Base-by-base conservation (phyloP, 768 basidiomycete genomes). In the Auricularia cornea region DNA sequence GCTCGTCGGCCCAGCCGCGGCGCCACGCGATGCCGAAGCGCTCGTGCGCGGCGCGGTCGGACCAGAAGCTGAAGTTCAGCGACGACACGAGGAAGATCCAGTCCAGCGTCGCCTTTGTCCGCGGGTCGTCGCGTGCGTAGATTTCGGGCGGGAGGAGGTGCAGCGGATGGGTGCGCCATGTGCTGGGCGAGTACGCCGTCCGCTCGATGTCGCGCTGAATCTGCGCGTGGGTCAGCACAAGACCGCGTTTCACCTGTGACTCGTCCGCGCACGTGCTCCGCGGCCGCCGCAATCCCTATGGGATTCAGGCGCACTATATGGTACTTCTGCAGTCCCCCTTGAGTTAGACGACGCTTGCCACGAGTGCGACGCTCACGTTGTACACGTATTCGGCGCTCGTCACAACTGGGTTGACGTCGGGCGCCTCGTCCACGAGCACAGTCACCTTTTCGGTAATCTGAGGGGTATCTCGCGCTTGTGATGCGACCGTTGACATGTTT, bases 41-140 rank as follows among this genome's bases (percentile, higher is more conserved):
- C 40, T 65, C 51, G 20, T 59, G 23, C 35, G 82, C 84, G 3
- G 77, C 67, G 4, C 67, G 73, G 0, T 84, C 85, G 0, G 88
- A 92, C 94, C 94, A 95, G 73, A 92, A 96, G 69, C 83, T 90
- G 73, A 92, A 96, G 73, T 93, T 96, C 60, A 92, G 81, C 18
- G 87, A 82, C 2, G 89, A 93, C 48, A 95, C 86, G 65, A 91
- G 82, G 74, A 95, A 94, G 64, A 95, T 87, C 92, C 92, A 95
- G 75, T 94, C 78, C 31, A 94, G 76, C 57, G 81, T 82, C 48
- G 77, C 74, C 70, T 77, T 82, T 41, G 84, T 89, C 64, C 78
- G 73, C 8, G 85, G 81, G 61, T 86, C 74, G 14, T 75, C 68
- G 10, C 81, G 71, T 64, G 80, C 74, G 73, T 85, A 85, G 0